These are phyloP conservation scores for Yarrowia sp. DNA, from an alignment of 805 yeast genomes.

Conservation along the genomic window DNA sequence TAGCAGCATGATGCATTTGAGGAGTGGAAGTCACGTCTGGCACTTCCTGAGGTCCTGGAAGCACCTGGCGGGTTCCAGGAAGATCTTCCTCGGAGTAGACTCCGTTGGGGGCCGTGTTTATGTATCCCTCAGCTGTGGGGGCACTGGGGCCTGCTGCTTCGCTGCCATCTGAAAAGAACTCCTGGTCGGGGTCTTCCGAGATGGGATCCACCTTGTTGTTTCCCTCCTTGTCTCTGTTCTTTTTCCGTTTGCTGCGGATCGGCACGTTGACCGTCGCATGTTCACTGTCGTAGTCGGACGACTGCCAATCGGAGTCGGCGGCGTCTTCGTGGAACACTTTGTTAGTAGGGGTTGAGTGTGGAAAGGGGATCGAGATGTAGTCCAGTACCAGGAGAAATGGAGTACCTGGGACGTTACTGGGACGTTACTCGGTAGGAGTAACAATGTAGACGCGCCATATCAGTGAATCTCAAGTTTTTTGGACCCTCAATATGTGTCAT, in stretches of 20 bases:
- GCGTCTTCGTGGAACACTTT: conserved; percentile 26
- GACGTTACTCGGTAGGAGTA: no score
- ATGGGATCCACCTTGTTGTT: conserved; percentile 12
- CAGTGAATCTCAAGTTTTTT: no score
- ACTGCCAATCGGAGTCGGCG: conserved; percentile 37
- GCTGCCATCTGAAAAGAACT: conserved; percentile 15
- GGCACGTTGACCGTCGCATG: conserved; percentile 32
- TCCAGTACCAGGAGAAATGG: no score
- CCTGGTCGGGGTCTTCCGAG: conserved; percentile 18
- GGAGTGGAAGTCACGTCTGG: conserved; percentile 12
- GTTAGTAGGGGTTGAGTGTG: conserved; percentile 7
- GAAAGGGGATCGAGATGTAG: no score
- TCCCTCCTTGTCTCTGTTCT: neutral
- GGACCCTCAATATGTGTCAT: no score
- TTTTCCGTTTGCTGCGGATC: conserved; percentile 12
- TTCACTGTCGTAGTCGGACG: conserved; percentile 33
- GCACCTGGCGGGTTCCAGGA: neutral
- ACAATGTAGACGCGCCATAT: no score
- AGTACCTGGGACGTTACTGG: no score
- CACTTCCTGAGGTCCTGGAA: conserved; percentile 14
- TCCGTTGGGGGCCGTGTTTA: conserved; percentile 23
- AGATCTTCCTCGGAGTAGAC: neutral
- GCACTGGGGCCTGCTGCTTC: conserved; percentile 27
- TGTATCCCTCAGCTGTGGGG: conserved; percentile 12
- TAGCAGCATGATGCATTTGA: neutral